Percentiles rank a stretch among this genome's conserved stretches.
These are phyloP conservation scores for Leccinellum rugosiceps DNA, from an alignment of 768 basidiomycete species.

Conservation along the genomic window DNA sequence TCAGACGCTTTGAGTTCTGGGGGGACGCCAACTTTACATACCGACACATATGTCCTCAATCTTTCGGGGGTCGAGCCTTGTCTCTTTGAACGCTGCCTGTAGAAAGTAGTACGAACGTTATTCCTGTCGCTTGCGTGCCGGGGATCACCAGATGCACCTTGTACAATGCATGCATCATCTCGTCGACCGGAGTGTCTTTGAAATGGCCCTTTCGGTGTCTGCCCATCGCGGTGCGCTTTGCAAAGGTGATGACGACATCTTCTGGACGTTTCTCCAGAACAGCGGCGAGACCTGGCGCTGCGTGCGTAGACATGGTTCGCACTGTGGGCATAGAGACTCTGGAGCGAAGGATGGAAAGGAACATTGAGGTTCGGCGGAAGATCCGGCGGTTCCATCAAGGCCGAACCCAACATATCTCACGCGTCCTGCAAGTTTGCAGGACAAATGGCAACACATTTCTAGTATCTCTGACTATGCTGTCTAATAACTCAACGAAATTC, in stretches of 20 bases:
- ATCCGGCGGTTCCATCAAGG: background rate
- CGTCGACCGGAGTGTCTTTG: conserved; percentile 85
- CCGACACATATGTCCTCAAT: conserved; percentile 87
- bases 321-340: conserved; percentile 2
- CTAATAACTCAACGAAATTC: background rate
- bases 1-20: background rate
- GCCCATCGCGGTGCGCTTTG: conserved; percentile 86
- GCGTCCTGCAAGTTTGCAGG: background rate
- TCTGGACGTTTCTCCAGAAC: conserved; percentile 69
- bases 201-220: conserved; percentile 89
- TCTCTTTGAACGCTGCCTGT: conserved; percentile 65
- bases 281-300: conserved; percentile 40
- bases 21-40: conserved; percentile 27
- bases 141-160: conserved; percentile 44
- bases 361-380: conserved; percentile 17
- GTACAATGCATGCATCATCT: conserved; percentile 79
- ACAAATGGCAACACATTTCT: background rate
- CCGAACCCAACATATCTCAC: background rate
- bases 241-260: conserved; percentile 89
- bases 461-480: background rate
- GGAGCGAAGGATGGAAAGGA: conserved; percentile 11
- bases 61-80: conserved; percentile 62
- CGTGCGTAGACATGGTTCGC: conserved; percentile 36
- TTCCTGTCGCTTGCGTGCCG: background rate
- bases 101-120: background rate